phyloP scores from a whole-genome alignment of 1,284 basidiomycete genomes.

The Coniferiporia sulphurascens region DNA sequence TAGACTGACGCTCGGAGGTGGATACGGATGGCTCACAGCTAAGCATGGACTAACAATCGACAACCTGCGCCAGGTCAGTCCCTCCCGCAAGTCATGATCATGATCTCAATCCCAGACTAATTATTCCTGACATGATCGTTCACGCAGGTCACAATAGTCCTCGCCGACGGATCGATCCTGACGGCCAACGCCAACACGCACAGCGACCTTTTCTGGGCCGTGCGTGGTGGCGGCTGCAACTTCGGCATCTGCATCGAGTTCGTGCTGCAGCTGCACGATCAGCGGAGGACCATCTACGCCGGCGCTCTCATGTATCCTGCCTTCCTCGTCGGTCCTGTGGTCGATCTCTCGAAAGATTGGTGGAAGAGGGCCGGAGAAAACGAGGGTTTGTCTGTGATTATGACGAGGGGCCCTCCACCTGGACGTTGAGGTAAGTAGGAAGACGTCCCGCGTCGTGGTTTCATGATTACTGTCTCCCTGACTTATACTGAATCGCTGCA shows the following conservation, averaged over 20 bases:
- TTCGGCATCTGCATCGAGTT: constrained; percentile 46
- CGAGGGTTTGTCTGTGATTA: constrained; percentile 16
- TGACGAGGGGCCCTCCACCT: constrained; percentile 4
- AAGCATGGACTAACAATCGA: constrained; percentile 37
- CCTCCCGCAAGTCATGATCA: background rate
- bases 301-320: constrained; percentile 23
- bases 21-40: constrained; percentile 34
- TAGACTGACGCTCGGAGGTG: constrained; percentile 36
- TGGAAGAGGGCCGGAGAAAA: background rate
- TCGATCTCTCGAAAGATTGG: constrained; percentile 14
- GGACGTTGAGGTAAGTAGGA: no score
- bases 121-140: no score
- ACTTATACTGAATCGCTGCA: no score
- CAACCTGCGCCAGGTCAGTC: constrained; percentile 28
- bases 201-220: constrained; percentile 36
- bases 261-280: constrained; percentile 30
- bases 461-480: no score
- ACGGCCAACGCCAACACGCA: constrained; percentile 28
- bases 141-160: constrained; percentile 32
- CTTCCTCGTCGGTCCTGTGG: constrained; percentile 22
- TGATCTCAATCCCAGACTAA: background rate
- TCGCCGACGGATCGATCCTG: constrained; percentile 32
- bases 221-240: constrained; percentile 41
- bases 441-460: no score
- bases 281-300: constrained; percentile 27